Evolutionary conservation across 164 flowering plant genomes (phyloP).

Genomic region (Magnolia sinica): DNA sequence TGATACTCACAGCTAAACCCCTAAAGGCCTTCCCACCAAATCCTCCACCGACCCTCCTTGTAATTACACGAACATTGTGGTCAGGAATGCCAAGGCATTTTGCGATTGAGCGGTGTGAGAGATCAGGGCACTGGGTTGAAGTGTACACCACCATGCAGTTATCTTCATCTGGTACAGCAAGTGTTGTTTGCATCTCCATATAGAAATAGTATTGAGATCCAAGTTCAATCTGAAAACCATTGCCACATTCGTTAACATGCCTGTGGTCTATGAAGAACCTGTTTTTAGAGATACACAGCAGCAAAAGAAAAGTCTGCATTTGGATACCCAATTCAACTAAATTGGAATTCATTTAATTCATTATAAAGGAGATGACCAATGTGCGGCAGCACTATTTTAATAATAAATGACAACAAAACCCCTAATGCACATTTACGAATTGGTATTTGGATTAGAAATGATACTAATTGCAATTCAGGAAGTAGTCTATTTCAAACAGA

Average conservation of each 20-base stretch:
- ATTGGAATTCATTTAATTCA: no score
- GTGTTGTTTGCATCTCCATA: slow-evolving; percentile 89
- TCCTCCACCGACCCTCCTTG: slow-evolving; percentile 94
- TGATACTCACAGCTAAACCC: slow-evolving; percentile 63
- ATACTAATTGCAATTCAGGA: no score
- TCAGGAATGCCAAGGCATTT: slow-evolving; percentile 80
- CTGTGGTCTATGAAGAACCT: background rate
- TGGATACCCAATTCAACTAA: no score
- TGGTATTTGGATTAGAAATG: no score
- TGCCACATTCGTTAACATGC: background rate
- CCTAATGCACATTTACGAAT: no score
- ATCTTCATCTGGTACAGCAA: slow-evolving; percentile 94
- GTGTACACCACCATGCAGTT: slow-evolving; percentile 76
- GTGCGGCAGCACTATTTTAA: no score
- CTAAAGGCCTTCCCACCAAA: slow-evolving; percentile 84
- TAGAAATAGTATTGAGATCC: slow-evolving; percentile 88
- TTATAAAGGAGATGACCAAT: no score
- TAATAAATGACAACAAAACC: no score
- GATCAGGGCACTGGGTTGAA: slow-evolving; percentile 71
- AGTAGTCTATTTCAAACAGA: no score
- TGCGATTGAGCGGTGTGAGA: slow-evolving; percentile 46
- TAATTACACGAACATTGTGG: slow-evolving; percentile 75
- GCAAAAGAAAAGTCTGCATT: no score
- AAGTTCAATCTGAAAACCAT: slow-evolving; percentile 53
- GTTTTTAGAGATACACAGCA: background rate